phyloP scores from a whole-genome alignment of 495 filamentous ascomycete species.

The Podospora australis region DNA sequence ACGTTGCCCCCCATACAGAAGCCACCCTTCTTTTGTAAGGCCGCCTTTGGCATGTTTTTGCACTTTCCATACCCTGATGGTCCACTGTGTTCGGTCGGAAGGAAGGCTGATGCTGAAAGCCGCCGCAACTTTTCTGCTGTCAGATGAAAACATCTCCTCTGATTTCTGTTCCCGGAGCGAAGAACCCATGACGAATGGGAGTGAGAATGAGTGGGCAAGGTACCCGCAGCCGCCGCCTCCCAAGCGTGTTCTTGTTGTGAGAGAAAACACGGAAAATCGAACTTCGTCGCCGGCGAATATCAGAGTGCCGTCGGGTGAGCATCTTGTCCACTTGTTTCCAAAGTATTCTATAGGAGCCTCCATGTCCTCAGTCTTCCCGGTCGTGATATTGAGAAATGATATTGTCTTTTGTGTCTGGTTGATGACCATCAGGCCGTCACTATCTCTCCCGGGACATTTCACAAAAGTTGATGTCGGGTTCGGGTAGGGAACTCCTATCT shows the following conservation, averaged over 20 bases:
- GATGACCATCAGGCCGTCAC: neutral
- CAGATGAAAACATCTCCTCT: neutral
- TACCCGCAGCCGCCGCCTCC: neutral
- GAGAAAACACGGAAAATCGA: neutral
- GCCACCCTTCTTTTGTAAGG: neutral
- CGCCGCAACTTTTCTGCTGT: neutral
- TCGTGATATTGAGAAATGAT: neutral
- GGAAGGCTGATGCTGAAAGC: neutral
- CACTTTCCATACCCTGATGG: neutral
- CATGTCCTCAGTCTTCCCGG: neutral
- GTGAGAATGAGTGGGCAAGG: no score
- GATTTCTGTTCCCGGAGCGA: no score
- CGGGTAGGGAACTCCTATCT: neutral
- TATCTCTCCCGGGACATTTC: neutral
- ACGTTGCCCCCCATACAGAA: neutral
- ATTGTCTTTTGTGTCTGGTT: neutral
- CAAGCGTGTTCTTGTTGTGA: neutral
- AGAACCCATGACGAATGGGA: no score
- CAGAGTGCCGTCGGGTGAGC: neutral
- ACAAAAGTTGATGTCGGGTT: neutral
- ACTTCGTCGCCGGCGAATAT: neutral
- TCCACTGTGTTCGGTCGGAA: neutral
- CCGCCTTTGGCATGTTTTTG: neutral
- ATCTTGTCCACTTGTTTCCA: slow-evolving; percentile 1
- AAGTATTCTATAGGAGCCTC: neutral